phyloP scores from a whole-genome alignment of 176 grass and related monocot genomes.

The Calamus simplicifolius region DNA sequence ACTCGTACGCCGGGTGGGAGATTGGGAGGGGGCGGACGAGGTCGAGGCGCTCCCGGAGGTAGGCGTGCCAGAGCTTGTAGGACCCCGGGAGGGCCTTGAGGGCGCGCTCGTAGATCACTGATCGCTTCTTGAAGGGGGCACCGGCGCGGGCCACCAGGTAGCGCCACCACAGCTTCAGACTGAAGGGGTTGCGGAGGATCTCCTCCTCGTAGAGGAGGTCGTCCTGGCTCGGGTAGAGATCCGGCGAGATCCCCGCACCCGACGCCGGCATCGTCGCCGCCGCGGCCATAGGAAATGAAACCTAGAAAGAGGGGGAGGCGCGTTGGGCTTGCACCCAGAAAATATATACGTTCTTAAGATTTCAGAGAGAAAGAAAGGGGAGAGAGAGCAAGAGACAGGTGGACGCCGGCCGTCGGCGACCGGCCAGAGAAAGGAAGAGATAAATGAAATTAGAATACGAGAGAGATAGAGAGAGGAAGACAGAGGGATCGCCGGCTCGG shows the following conservation, averaged over 20 bases:
- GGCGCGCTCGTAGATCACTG: constrained; percentile 64
- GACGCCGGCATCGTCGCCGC: too few relatives aligned
- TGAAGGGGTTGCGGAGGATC: constrained; percentile 65
- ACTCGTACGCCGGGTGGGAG: constrained; percentile 44
- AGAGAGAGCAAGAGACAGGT: too few relatives aligned
- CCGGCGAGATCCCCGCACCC: constrained; percentile 25
- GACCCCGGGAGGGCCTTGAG: constrained; percentile 65
- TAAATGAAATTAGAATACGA: too few relatives aligned
- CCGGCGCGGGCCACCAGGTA: constrained; percentile 63
- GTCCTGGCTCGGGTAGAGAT: constrained; percentile 56
- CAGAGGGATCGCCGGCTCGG: too few relatives aligned
- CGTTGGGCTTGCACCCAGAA: too few relatives aligned
- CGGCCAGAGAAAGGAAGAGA: too few relatives aligned
- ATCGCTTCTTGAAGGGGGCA: constrained; percentile 57
- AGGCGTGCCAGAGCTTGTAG: constrained; percentile 86
- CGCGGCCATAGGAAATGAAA: too few relatives aligned
- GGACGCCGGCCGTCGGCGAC: too few relatives aligned
- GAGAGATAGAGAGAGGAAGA: too few relatives aligned
- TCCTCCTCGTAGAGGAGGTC: constrained; percentile 79
- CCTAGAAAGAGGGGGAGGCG: too few relatives aligned
- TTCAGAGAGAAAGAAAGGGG: too few relatives aligned
- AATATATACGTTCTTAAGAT: too few relatives aligned
- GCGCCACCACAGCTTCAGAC: constrained; percentile 79
- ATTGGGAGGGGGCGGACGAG: constrained; percentile 52
- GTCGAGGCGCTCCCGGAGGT: constrained; percentile 78